Evolutionary conservation across 202 grass and related monocot genomes (phyloP), one percentile per base, ranked within the genome.

Genomic region (Schoenoplectus tabernaemontani): DNA sequence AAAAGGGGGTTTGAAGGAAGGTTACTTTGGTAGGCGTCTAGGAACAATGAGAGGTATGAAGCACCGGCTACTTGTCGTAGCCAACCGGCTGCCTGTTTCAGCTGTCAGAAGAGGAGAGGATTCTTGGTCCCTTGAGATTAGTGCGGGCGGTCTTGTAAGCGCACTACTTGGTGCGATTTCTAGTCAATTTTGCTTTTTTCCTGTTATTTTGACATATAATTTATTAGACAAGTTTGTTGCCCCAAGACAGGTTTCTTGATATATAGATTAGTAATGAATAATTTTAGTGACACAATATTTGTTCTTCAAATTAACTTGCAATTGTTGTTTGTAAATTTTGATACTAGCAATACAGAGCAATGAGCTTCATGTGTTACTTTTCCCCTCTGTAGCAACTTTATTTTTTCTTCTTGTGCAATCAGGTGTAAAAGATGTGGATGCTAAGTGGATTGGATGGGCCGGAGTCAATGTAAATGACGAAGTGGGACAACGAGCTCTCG

Each of bases 401-500:
- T 12, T 12, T 75, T 54, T 54, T 16, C 70, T 34, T 75, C 46
- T 75, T 20, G 16, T 33, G 46, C 70, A 32, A 34, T 19, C 80
- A 99, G 96, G 96, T 0, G 96, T 99, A 16, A 99, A 99, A 37
- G 90, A 99, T 65, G 96, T 99, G 12, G 96, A 99, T 69, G 96
- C 96, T 5, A 99, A 91, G 84, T 99, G 96, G 96, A 99, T 99
- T 47, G 96, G 96, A 59, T 96, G 96, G 96, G 96, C 92, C 1
- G 96, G 96, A 16, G 96, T 99, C 41, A 99, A 99, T 15, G 96
- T 99, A 12, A 92, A 84, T 24, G 96, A 99, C 33, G 92, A 96
- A 88, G 79, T 99, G 28, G 96, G 96, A 17, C 96, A 99, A 68
- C 82, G 62, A 71, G 96, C 96, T 24, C 92, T 99, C 51, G 87